phyloP scores from a whole-genome alignment of 345 rosid species.

The Salix arbutifolia region DNA sequence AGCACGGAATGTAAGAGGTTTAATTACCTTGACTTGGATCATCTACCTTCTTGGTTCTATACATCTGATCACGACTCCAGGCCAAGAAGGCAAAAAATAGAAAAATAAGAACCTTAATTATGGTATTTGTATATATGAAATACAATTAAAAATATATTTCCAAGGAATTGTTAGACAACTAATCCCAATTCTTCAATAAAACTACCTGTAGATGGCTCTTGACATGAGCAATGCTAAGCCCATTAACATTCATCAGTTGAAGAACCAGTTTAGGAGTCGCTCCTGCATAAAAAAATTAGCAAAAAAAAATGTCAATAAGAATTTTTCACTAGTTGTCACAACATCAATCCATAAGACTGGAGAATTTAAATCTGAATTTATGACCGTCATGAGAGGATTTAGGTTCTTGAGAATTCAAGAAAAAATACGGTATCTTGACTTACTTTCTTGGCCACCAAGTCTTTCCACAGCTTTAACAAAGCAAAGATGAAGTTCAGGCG shows the following conservation, averaged over 20 bases:
- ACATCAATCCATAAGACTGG: too few species aligned
- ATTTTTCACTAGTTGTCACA: too few species aligned
- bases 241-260: slow-evolving; percentile 30
- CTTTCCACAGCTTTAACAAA: slow-evolving; percentile 30
- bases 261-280: slow-evolving; percentile 35
- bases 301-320: not conserved
- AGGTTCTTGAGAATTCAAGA: too few species aligned
- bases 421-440: not conserved
- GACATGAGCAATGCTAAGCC: slow-evolving; percentile 38
- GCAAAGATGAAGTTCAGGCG: slow-evolving; percentile 32
- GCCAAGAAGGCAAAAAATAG: not conserved
- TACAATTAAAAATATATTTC: not conserved
- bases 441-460: slow-evolving; percentile 32
- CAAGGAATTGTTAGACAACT: too few species aligned
- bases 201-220: slow-evolving; percentile 33
- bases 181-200: not conserved
- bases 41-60: slow-evolving; percentile 32
- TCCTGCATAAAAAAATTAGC: slow-evolving; percentile 3
- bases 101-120: not conserved
- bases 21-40: slow-evolving; percentile 22
- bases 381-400: too few species aligned
- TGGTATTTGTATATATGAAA: not conserved
- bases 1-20: not conserved
- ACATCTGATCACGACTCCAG: slow-evolving; percentile 15
- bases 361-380: not conserved